Evolutionary conservation across 345 rosid species (phyloP), one percentile per base, ranked within the genome.

Genomic region (Aquilaria yunnanensis): DNA sequence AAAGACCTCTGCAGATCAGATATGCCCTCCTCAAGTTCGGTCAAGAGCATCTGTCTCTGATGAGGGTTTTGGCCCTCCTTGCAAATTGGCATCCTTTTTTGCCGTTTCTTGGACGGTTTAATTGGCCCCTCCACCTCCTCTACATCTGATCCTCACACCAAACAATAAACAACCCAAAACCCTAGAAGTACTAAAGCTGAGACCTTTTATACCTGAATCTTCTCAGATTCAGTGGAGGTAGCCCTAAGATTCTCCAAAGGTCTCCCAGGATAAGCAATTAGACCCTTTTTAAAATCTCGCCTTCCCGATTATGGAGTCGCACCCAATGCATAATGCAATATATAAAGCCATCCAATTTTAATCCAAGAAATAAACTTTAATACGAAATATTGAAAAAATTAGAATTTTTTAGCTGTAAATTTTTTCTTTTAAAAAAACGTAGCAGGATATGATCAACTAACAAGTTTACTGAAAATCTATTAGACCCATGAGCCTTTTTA

Each of bases 51-150:
- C 5, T 45, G 31, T 9, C 30, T 30, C 32, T 32, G 57, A 45
- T 32, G 9, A 47, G 47, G 4, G 33, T 33, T 10, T 34, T 57
- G 43, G 30, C 62, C 67, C 30, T 53, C 65, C 29, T 12, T 29
- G 57, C 16, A 32, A 51, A 56, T 53, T 32, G 52, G 50, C 74
- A 37, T 68, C 46, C 43, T 45, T 45, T 29, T 57, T 32, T 23
- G 65, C 12, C 23, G 5, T 16, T 54, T 14, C 32, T 54, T 43
- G 60, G 14, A 46, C n/a, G 29, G 14, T 29, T 52, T 33, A n/a
- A 23, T 23, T 23, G 30, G 29, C 23, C n/a, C 29, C 10, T 33
- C 14, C 12, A 32, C 33, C 3, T 55, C 43, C 58, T 1, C 8
- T 55, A 55, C 33, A 11, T 59, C 14, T 53, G 23, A 23, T 23